Evolutionary conservation across 2,329 filamentous ascomycete species (phyloP), one percentile per base, ranked within the genome.

Genomic region (Trichoderma aggressivum): DNA sequence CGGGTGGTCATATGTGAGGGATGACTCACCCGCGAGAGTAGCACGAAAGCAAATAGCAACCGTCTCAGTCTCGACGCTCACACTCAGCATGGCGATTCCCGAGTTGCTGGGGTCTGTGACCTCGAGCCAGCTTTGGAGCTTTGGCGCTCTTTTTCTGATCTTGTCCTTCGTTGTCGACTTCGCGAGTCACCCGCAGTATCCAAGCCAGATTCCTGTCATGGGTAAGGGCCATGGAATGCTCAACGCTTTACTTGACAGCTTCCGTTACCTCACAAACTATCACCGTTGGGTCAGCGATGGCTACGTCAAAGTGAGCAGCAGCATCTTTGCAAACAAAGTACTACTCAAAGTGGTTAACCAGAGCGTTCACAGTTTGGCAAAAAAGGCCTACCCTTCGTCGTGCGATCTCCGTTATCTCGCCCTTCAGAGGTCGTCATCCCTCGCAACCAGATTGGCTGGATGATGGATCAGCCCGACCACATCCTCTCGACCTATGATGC

Each of bases 401-500:
- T 82, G 0, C 83, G 83, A 2, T 79, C 82, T 0, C 79, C 82
- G 5, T 79, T 83, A 1, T 80, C 80, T 8, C 79, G 81, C 3
- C 79, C 82, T 1, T 78, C 81, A 26, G 83, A 86, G 58, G 80
- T 86, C 50, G 80, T 86, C 63, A 76, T 86, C 5, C 84, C 84
- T 2, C 79, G 77, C 4, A 80, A 79, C 0, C 82, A 85, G 74
- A 80, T 83, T 10, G 75, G 77, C 10, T 86, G 84, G 84, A 80
- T 86, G 75, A 80, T 86, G 71, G 82, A 84, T 55, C 81, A 84
- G 73, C 84, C 84, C n/a, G 84, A 86, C 70, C 74, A 76, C 32
- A 74, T 83, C 2, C 76, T 85, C 32, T 84, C 82, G 2, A 78
- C 83, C 0, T 76, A 81, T 63, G 76, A 81, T 1, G 83, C 84